Evolutionary conservation across 345 rosid genomes (phyloP).

Genomic region (Pistacia integerrima): DNA sequence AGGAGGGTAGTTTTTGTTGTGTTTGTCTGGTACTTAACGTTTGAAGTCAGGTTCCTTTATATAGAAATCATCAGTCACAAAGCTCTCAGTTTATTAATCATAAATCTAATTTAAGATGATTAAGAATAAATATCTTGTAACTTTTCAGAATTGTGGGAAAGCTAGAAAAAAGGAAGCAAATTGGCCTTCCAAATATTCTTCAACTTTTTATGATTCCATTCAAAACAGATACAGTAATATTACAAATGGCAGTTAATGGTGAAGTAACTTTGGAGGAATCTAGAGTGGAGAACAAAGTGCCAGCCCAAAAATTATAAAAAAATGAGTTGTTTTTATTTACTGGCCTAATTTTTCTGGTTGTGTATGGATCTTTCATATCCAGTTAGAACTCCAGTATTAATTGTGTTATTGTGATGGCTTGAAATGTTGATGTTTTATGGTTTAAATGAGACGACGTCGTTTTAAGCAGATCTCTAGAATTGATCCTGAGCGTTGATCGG

Average conservation of each 20-base stretch:
- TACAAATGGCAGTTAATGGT: neutral
- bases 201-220: conserved; percentile 9
- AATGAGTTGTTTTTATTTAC: neutral
- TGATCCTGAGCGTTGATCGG: no score
- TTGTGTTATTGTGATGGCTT: no score
- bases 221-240: neutral
- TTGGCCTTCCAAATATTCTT: neutral
- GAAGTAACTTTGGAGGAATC: neutral
- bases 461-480: no score
- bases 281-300: no score
- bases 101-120: no score
- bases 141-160: neutral
- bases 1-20: neutral
- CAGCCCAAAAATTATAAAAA: neutral
- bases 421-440: no score
- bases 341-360: no score
- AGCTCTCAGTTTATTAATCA: neutral
- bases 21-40: neutral
- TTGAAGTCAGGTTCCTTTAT: neutral
- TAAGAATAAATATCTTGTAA: neutral
- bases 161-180: neutral
- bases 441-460: no score
- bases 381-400: neutral
- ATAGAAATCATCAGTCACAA: neutral
- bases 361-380: neutral